Conservation (phyloP, 805 yeast genomes). For the Zygosaccharomyces lentus region DNA sequence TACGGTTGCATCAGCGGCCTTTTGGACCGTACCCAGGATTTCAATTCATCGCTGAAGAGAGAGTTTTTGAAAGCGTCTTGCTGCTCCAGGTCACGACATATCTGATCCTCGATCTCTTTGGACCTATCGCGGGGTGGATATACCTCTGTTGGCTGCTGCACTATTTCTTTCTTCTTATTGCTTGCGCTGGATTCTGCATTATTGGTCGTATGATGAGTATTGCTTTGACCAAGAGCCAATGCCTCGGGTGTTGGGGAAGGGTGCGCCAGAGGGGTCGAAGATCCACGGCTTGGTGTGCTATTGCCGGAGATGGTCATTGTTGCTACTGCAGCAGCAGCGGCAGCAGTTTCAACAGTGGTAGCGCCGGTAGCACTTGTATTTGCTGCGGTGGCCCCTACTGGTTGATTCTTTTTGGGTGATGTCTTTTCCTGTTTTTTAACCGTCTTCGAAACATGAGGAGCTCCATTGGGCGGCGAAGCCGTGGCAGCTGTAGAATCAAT, state of each 20-base stretch:
- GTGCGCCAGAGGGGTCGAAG: conserved; percentile 24
- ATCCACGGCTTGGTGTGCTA: conserved; percentile 20
- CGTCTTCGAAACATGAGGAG: conserved; percentile 1
- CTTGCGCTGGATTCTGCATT: background rate
- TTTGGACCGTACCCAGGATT: conserved; percentile 30
- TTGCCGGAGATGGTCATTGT: conserved; percentile 26
- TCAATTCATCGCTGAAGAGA: conserved; percentile 30
- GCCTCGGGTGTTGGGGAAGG: conserved; percentile 14
- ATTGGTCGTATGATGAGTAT: background rate
- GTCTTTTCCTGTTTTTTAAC: conserved; percentile 26
- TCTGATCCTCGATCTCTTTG: conserved; percentile 27
- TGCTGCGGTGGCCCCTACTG: conserved; percentile 22
- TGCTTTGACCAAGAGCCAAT: conserved; percentile 5
- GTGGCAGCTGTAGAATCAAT: background rate
- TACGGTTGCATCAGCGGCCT: conserved; percentile 30
- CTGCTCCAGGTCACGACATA: conserved; percentile 23
- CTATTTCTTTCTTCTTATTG: conserved; percentile 9
- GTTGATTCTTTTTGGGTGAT: conserved; percentile 38
- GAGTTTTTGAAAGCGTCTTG: conserved; percentile 29
- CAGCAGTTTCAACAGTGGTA: conserved; percentile 8
- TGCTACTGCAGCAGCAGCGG: conserved; percentile 19
- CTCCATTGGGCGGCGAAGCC: conserved; percentile 1
- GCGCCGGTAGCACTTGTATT: conserved; percentile 27
- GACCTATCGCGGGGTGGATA: conserved; percentile 30
- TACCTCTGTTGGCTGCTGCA: conserved; percentile 11